phyloP scores from a whole-genome alignment of 768 basidiomycete species.

The Lactarius psammicola region DNA sequence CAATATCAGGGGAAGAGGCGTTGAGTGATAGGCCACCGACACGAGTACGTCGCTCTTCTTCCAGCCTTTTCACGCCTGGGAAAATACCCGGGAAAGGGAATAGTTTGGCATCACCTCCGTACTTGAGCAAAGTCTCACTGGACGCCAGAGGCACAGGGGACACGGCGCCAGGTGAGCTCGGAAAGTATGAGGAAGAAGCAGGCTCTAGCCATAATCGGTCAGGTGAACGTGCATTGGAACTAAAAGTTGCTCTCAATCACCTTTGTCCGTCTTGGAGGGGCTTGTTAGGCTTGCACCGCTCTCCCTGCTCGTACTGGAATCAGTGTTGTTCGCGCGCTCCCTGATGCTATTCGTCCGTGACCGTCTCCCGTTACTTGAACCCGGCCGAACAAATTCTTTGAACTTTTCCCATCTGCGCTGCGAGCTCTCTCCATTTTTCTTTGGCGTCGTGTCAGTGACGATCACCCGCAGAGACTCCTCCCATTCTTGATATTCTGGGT shows the following conservation, averaged over 20 bases:
- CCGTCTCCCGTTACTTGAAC: conserved; percentile 66
- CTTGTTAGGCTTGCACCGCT: conserved; percentile 31
- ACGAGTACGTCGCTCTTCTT: conserved; percentile 62
- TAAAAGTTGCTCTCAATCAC: conserved; percentile 9
- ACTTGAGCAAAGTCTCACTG: conserved; percentile 67
- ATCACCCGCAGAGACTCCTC: conserved; percentile 33
- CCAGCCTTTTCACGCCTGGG: conserved; percentile 79
- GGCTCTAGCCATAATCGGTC: conserved; percentile 13
- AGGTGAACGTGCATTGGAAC: neutral
- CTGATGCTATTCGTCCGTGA: conserved; percentile 77
- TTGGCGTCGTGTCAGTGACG: conserved; percentile 41
- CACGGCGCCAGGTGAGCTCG: conserved; percentile 53
- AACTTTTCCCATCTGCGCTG: conserved; percentile 71
- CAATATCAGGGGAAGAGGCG: conserved; percentile 50
- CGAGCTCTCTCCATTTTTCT: conserved; percentile 55
- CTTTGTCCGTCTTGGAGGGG: conserved; percentile 25
- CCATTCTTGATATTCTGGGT: conserved; percentile 33
- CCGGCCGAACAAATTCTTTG: conserved; percentile 62
- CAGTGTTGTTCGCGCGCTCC: conserved; percentile 64
- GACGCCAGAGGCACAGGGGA: conserved; percentile 81
- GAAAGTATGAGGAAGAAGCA: conserved; percentile 36
- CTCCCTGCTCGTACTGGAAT: conserved; percentile 35
- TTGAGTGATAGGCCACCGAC: conserved; percentile 51
- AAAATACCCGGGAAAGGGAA: conserved; percentile 93
- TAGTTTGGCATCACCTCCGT: conserved; percentile 67